Conservation (phyloP, 805 yeast species). For the Myxozyma melibiosi region DNA sequence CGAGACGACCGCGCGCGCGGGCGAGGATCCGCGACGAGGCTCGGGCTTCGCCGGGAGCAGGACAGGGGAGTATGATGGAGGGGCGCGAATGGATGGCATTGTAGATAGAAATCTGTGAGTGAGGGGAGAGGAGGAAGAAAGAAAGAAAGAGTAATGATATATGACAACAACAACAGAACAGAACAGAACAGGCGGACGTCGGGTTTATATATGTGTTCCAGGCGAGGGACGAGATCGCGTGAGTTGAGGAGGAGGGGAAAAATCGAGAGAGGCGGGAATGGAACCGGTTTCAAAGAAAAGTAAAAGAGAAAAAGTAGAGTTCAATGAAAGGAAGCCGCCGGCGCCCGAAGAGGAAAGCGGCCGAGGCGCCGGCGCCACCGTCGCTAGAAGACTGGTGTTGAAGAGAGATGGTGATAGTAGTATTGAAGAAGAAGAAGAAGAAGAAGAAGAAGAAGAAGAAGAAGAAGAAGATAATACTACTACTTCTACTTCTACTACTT, state of each 20-base stretch:
- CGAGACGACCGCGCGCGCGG: neutral
- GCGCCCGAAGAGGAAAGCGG: constrained; percentile 1
- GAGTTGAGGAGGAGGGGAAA: too few species aligned
- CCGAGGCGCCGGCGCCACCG: constrained; percentile 3
- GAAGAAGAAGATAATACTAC: too few species aligned
- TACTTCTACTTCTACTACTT: too few species aligned
- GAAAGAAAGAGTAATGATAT: neutral
- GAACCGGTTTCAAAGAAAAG: too few species aligned
- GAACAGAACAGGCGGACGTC: neutral
- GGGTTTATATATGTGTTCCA: neutral
- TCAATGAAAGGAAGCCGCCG: too few species aligned
- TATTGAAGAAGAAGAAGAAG: too few species aligned
- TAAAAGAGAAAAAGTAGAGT: too few species aligned
- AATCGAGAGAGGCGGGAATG: too few species aligned
- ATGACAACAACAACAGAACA: neutral
- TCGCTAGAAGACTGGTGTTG: too few species aligned
- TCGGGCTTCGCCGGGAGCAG: constrained; percentile 5
- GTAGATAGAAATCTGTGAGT: neutral
- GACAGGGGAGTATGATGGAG: constrained; percentile 16
- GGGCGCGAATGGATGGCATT: constrained; percentile 18
- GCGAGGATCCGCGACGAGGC: neutral
- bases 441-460: too few species aligned
- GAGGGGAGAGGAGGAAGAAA: neutral
- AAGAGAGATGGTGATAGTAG: too few species aligned
- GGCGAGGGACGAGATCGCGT: too few species aligned